These are phyloP conservation scores for Porodaedalea pini DNA, from an alignment of 1,284 basidiomycete genomes.

Conservation along the genomic window DNA sequence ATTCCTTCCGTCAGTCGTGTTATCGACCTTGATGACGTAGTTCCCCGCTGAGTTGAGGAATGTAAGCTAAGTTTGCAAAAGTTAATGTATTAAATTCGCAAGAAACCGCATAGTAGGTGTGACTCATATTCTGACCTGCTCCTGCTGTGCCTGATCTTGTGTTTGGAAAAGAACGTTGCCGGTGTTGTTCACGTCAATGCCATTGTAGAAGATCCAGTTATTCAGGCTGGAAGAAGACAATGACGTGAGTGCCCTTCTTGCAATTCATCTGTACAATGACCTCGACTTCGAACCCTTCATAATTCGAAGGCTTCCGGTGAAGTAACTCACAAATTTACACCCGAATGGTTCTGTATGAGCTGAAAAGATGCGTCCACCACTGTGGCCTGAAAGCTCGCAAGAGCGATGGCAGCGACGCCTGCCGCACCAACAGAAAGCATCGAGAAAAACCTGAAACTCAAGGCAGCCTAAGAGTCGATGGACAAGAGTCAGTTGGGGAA, in stretches of 20 bases:
- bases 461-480: not conserved
- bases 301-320: not conserved
- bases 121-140: not conserved
- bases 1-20: conserved; percentile 21
- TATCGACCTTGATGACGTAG: conserved; percentile 24
- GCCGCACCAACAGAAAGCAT: not conserved
- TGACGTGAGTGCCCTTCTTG: not conserved
- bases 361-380: conserved; percentile 5
- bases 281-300: not conserved
- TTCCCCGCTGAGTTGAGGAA: conserved; percentile 22
- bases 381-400: not conserved
- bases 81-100: not conserved
- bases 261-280: not conserved
- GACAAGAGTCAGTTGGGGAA: not conserved
- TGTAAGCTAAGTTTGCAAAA: conserved; percentile 4
- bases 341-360: conserved; percentile 10
- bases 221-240: conserved; percentile 13
- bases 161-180: conserved; percentile 21
- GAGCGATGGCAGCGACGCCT: not conserved
- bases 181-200: conserved; percentile 21
- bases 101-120: too few species aligned
- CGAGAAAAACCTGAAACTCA: not conserved
- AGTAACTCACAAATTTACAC: conserved; percentile 12
- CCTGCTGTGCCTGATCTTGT: conserved; percentile 9
- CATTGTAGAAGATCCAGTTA: conserved; percentile 19